phyloP scores from a whole-genome alignment of 2,329 filamentous ascomycete species.

The Penicillium griseofulvum region DNA sequence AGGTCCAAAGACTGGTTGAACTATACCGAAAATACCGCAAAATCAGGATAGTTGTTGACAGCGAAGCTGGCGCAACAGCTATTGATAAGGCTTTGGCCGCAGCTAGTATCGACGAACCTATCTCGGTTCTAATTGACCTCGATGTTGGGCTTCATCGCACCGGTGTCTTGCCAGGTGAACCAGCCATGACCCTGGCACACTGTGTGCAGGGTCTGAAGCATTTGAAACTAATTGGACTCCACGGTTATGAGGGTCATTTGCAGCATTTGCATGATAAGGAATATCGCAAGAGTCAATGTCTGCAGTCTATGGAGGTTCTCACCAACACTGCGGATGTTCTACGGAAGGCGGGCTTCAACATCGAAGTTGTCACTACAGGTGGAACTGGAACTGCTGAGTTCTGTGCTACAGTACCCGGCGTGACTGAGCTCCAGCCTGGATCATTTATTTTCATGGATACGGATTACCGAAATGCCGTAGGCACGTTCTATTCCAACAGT shows the following conservation, averaged over 20 bases:
- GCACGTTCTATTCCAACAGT: slow-evolving; percentile 50
- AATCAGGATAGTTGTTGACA: slow-evolving; percentile 52
- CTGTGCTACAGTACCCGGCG: slow-evolving; percentile 50
- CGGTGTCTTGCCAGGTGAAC: slow-evolving; percentile 45
- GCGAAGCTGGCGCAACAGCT: slow-evolving; percentile 44
- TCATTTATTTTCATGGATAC: slow-evolving; percentile 60
- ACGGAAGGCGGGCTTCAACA: slow-evolving; percentile 43
- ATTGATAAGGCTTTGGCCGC: slow-evolving; percentile 45
- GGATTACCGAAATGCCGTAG: slow-evolving; percentile 55
- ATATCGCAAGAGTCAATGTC: slow-evolving; percentile 44
- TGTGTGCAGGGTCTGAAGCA: slow-evolving; percentile 39
- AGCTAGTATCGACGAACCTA: slow-evolving; percentile 38
- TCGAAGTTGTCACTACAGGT: slow-evolving; percentile 53
- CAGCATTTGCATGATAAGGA: slow-evolving; percentile 51
- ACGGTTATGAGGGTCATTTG: slow-evolving; percentile 55
- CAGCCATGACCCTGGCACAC: slow-evolving; percentile 41
- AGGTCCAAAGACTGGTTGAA: slow-evolving; percentile 48
- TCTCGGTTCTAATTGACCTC: slow-evolving; percentile 48
- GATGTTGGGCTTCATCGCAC: slow-evolving; percentile 54
- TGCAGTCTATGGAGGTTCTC: slow-evolving; percentile 48
- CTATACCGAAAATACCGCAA: slow-evolving; percentile 40
- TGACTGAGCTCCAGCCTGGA: slow-evolving; percentile 56
- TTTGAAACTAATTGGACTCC: slow-evolving; percentile 49
- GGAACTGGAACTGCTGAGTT: slow-evolving; percentile 56
- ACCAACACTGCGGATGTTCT: slow-evolving; percentile 45